Evolutionary conservation across 1,284 basidiomycete genomes (phyloP).

Genomic region (Irpex sp.): DNA sequence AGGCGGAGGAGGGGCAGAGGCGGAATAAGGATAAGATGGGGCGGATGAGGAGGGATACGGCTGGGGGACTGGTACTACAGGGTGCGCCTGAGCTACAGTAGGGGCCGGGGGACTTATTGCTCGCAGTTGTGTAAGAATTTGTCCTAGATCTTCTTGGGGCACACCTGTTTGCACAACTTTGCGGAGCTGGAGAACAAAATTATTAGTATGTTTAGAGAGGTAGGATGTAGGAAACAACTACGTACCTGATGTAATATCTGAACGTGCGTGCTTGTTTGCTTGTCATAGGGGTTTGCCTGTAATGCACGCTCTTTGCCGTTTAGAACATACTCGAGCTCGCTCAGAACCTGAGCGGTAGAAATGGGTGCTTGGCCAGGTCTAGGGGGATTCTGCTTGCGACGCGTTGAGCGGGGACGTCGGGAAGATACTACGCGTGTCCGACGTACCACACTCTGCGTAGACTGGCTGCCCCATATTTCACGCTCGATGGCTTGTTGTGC

Average conservation of each 20-base stretch:
- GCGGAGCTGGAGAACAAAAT: conserved; percentile 52
- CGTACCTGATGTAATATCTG: conserved; percentile 72
- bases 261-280: conserved; percentile 59
- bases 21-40: conserved; percentile 24
- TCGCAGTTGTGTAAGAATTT: conserved; percentile 78
- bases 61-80: conserved; percentile 22
- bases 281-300: conserved; percentile 66
- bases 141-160: conserved; percentile 76
- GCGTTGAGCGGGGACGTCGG: not conserved
- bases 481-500: conserved; percentile 75
- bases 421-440: not conserved
- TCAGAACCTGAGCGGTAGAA: conserved; percentile 72
- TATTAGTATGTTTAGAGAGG: conserved; percentile 7
- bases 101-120: conserved; percentile 45
- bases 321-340: conserved; percentile 75
- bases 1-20: conserved; percentile 14
- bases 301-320: conserved; percentile 70
- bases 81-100: conserved; percentile 15
- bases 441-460: conserved; percentile 25
- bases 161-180: conserved; percentile 76
- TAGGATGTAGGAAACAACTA: conserved; percentile 8
- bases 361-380: conserved; percentile 37
- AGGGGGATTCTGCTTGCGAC: conserved; percentile 16
- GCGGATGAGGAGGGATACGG: conserved; percentile 14
- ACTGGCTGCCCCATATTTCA: conserved; percentile 67